Conservation (phyloP, 345 rosid species). For the Lumnitzera racemosa region DNA sequence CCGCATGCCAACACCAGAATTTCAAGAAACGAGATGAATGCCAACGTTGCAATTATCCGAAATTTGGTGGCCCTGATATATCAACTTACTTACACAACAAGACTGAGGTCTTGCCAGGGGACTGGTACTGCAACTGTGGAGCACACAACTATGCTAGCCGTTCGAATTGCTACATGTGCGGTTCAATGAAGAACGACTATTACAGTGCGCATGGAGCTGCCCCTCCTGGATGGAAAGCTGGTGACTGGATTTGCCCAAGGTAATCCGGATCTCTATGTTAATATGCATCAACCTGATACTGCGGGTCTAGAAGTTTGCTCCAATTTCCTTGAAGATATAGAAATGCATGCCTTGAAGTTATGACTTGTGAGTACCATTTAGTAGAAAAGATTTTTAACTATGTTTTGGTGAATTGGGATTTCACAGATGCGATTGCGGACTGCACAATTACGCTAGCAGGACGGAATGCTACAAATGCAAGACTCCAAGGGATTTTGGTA, state of each 20-base stretch:
- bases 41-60: constrained; percentile 68
- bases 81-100: constrained; percentile 42
- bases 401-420: not conserved
- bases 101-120: constrained; percentile 65
- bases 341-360: not conserved
- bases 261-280: constrained; percentile 6
- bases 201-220: constrained; percentile 16
- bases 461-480: constrained; percentile 28
- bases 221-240: constrained; percentile 74
- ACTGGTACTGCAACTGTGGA: constrained; percentile 82
- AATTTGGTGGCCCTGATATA: constrained; percentile 66
- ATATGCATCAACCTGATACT: not conserved
- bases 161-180: constrained; percentile 63
- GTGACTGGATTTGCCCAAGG: constrained; percentile 83
- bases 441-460: constrained; percentile 33
- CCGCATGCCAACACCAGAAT: constrained; percentile 66
- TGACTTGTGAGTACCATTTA: not conserved
- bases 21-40: constrained; percentile 72
- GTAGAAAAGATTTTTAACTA: too few relatives aligned
- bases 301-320: not conserved
- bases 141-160: constrained; percentile 76
- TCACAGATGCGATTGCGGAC: constrained; percentile 24
- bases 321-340: not conserved
- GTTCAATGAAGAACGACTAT: constrained; percentile 42
- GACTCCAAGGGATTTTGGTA: constrained; percentile 15